phyloP scores from a whole-genome alignment of 2,329 filamentous ascomycete genomes.

The Camillea tinctor region DNA sequence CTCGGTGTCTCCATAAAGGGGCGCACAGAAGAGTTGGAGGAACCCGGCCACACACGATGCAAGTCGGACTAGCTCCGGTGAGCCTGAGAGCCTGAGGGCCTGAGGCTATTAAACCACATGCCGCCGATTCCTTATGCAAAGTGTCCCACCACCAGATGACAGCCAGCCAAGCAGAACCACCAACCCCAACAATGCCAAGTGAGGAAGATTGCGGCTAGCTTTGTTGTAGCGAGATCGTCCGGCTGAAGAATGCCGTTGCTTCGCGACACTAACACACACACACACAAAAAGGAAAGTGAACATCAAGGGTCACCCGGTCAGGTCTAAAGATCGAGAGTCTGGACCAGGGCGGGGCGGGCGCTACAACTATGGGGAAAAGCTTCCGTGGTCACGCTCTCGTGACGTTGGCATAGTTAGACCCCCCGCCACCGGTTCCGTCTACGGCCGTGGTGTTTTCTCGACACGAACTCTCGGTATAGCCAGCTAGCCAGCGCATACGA shows the following conservation, averaged over 20 bases:
- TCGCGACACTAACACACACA: too few species aligned
- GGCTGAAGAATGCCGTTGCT: background rate
- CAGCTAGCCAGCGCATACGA: background rate
- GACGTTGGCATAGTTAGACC: background rate
- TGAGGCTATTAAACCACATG: background rate
- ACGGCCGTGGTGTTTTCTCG: background rate
- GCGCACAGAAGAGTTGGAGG: slow-evolving; percentile 1
- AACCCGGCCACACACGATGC: slow-evolving; percentile 1
- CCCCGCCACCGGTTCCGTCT: background rate
- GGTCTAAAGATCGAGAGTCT: background rate
- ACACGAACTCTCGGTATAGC: background rate
- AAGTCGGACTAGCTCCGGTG: background rate
- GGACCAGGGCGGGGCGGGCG: background rate
- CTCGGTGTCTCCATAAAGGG: background rate
- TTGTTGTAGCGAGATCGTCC: background rate
- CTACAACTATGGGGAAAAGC: background rate
- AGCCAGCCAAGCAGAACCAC: background rate
- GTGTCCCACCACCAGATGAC: background rate
- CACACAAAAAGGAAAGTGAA: too few species aligned
- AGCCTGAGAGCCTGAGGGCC: too few species aligned
- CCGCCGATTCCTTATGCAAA: background rate
- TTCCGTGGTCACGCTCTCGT: background rate
- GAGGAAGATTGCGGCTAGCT: too few species aligned
- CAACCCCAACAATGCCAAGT: too few species aligned
- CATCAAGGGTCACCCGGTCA: background rate